Conservation (phyloP, 306 rosid genomes). For the Hippophae rhamnoides region DNA sequence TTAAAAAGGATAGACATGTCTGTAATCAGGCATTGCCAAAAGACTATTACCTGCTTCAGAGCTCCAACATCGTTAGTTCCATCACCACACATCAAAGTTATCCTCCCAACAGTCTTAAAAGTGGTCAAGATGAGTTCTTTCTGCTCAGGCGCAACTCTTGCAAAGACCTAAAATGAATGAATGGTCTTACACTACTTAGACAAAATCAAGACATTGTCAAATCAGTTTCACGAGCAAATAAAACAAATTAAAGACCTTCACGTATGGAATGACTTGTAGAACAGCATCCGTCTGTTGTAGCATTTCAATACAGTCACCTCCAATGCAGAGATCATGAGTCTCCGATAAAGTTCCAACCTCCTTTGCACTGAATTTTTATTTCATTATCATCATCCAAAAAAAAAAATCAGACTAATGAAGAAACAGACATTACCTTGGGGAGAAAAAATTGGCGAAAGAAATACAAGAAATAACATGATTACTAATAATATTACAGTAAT, state of each 20-base stretch:
- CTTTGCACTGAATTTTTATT: slow-evolving; percentile 42
- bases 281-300: slow-evolving; percentile 69
- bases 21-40: background rate
- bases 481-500: background rate
- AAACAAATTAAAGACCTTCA: slow-evolving; percentile 46
- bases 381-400: slow-evolving; percentile 8
- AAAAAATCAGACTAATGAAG: background rate
- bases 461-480: background rate
- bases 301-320: slow-evolving; percentile 93
- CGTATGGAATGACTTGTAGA: slow-evolving; percentile 68
- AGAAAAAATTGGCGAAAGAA: background rate
- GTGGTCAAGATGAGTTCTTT: slow-evolving; percentile 97
- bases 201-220: slow-evolving; percentile 18
- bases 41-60: slow-evolving; percentile 68
- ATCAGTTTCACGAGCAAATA: slow-evolving; percentile 5
- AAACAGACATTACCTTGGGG: slow-evolving; percentile 1
- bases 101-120: slow-evolving; percentile 83
- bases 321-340: slow-evolving; percentile 85
- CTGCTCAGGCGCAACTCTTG: slow-evolving; percentile 98
- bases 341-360: slow-evolving; percentile 80
- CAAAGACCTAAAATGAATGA: slow-evolving; percentile 63
- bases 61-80: slow-evolving; percentile 99
- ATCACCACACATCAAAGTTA: slow-evolving; percentile 97
- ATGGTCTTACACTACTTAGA: slow-evolving; percentile 7
- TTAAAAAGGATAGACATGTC: no score